Evolutionary conservation across 768 basidiomycete species (phyloP).

Genomic region (Suillus tomentosus): DNA sequence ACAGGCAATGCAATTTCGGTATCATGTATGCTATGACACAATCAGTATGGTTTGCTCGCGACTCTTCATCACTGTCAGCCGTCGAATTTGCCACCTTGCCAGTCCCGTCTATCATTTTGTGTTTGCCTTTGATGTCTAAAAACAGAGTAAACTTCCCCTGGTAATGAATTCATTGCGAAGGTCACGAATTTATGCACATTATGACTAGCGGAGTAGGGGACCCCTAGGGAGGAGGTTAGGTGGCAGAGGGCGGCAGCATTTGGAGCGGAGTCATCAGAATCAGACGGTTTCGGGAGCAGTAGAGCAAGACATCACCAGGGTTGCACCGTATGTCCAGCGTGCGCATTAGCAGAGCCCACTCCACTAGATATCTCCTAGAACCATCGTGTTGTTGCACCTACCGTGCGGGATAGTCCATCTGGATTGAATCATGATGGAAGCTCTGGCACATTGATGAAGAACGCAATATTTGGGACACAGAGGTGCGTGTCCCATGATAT

Average conservation of each 20-base stretch:
- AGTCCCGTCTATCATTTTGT: background rate
- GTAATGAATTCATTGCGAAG: background rate
- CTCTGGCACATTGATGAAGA: too few relatives aligned
- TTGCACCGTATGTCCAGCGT: too few relatives aligned
- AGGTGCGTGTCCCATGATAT: too few relatives aligned
- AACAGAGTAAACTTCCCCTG: background rate
- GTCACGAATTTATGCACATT: background rate
- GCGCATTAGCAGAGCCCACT: too few relatives aligned
- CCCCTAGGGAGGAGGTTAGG: too few relatives aligned
- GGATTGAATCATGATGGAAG: background rate
- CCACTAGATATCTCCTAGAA: background rate
- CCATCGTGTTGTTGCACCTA: background rate
- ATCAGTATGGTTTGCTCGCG: background rate
- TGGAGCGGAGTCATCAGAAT: too few relatives aligned
- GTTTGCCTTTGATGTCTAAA: background rate
- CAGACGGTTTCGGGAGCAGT: too few relatives aligned
- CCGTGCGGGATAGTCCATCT: background rate
- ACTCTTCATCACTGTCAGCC: background rate
- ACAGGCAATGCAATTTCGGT: constrained; percentile 58
- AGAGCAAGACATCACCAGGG: too few relatives aligned
- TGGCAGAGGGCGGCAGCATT: too few relatives aligned
- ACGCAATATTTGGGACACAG: too few relatives aligned
- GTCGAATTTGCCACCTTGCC: background rate
- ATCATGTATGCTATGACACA: constrained; percentile 51
- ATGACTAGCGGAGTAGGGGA: too few relatives aligned